A percentile compares a stretch with the other conserved stretches of the same genome.
phyloP scores from a whole-genome alignment of 257 asterid genomes.

The Fraxinus quadrangulata region DNA sequence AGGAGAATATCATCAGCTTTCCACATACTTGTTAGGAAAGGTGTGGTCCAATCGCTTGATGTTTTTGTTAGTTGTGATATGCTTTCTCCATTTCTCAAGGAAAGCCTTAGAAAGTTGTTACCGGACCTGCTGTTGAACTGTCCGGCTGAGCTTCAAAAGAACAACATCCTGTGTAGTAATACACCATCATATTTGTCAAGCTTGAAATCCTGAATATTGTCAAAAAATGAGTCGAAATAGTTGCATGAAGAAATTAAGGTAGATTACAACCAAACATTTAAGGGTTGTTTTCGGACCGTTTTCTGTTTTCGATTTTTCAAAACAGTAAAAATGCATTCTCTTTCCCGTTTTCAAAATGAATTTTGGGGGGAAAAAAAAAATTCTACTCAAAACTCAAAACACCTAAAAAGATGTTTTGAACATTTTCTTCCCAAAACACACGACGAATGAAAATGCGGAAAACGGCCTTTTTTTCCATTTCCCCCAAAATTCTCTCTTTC shows the following conservation, averaged over 20 bases:
- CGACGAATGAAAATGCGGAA: too few relatives aligned
- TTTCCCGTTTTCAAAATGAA: too few relatives aligned
- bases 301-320: too few relatives aligned
- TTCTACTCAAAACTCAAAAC: too few relatives aligned
- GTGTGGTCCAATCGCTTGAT: slow-evolving; percentile 62
- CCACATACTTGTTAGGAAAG: slow-evolving; percentile 43
- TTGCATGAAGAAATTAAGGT: slow-evolving; percentile 3
- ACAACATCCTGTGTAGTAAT: slow-evolving; percentile 2
- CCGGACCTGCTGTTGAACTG: slow-evolving; percentile 18
- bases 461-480: too few relatives aligned
- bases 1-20: slow-evolving; percentile 62
- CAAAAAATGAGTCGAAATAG: background rate
- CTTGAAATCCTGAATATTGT: slow-evolving; percentile 8
- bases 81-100: slow-evolving; percentile 63
- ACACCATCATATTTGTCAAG: background rate
- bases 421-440: too few relatives aligned
- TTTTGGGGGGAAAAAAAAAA: too few relatives aligned
- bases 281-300: too few relatives aligned
- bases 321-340: too few relatives aligned
- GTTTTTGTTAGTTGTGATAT: slow-evolving; percentile 47
- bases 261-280: slow-evolving; percentile 15
- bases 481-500: too few relatives aligned
- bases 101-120: slow-evolving; percentile 52
- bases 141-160: slow-evolving; percentile 20
- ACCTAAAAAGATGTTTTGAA: too few relatives aligned